phyloP scores from a whole-genome alignment of 163 green algal species.

The Chlorella variabilis region DNA sequence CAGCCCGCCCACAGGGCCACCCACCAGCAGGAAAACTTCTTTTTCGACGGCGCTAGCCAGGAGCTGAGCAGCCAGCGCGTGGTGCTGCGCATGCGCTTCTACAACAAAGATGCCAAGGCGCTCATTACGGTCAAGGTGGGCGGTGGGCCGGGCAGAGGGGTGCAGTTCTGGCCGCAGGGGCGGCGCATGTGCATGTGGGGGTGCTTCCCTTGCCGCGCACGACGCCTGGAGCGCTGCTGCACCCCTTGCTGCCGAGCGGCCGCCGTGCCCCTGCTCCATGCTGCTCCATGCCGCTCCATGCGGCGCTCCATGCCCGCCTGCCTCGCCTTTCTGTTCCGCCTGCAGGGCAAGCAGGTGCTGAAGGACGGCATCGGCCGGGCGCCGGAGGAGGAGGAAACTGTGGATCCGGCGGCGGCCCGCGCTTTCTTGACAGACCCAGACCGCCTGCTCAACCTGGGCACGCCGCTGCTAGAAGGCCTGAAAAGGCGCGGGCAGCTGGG shows the following conservation, averaged over 20 bases:
- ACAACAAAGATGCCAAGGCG: constrained; percentile 80
- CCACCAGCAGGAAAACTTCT: constrained; percentile 90
- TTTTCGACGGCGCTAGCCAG: constrained; percentile 88
- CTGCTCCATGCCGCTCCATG: neutral
- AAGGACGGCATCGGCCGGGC: constrained; percentile 84
- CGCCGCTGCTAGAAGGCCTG: constrained; percentile 51
- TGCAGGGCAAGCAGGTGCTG: constrained; percentile 67
- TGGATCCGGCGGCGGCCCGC: constrained; percentile 63
- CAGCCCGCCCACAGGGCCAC: constrained; percentile 36
- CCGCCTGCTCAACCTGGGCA: constrained; percentile 61
- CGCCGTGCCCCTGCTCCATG: too few species aligned
- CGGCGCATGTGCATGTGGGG: too few species aligned
- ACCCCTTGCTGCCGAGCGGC: too few species aligned
- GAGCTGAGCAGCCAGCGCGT: constrained; percentile 79
- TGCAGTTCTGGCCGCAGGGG: too few species aligned
- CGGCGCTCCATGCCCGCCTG: neutral
- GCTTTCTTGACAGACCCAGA: constrained; percentile 64
- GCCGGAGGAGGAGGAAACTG: constrained; percentile 80
- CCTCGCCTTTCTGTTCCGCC: too few species aligned
- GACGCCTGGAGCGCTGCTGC: too few species aligned
- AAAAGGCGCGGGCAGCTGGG: constrained; percentile 29
- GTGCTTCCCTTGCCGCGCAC: too few species aligned
- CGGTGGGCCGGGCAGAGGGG: neutral
- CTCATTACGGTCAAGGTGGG: constrained; percentile 89
- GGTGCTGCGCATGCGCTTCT: constrained; percentile 90